These are phyloP conservation scores for Glycine latifolia DNA, from an alignment of 306 rosid genomes.

Conservation along the genomic window DNA sequence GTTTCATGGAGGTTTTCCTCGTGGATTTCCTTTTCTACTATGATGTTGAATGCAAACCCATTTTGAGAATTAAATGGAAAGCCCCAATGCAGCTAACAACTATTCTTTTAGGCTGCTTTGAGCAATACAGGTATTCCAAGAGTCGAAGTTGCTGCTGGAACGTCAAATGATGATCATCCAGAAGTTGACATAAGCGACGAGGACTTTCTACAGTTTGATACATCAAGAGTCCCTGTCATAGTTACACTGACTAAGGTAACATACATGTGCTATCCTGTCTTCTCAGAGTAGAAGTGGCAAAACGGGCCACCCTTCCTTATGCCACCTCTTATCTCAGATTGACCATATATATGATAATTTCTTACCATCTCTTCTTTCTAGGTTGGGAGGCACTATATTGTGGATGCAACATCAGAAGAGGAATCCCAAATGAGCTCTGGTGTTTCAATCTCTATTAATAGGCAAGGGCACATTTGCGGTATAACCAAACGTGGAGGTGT, in stretches of 20 bases:
- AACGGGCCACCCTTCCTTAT: background rate
- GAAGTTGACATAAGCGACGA: constrained; percentile 87
- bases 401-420: constrained; percentile 87
- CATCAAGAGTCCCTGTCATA: constrained; percentile 82
- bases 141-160: constrained; percentile 69
- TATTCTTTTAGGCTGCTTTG: constrained; percentile 78
- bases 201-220: constrained; percentile 89
- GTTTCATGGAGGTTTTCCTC: constrained; percentile 18
- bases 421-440: constrained; percentile 94
- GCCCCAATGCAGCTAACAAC: constrained; percentile 15
- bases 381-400: constrained; percentile 85
- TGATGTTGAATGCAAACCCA: constrained; percentile 22
- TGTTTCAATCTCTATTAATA: constrained; percentile 74
- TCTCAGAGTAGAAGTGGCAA: background rate
- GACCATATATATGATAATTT: constrained; percentile 5
- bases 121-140: constrained; percentile 88
- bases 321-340: constrained; percentile 13
- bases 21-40: constrained; percentile 21
- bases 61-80: constrained; percentile 18
- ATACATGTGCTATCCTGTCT: constrained; percentile 5
- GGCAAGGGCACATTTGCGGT: constrained; percentile 77
- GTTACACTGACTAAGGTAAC: constrained; percentile 86
- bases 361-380: constrained; percentile 42
- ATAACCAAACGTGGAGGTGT: constrained; percentile 84
- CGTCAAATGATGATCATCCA: constrained; percentile 67